These are phyloP conservation scores for Deuterostichococcus epilithicus DNA, from an alignment of 139 green algal species.

Conservation along the genomic window DNA sequence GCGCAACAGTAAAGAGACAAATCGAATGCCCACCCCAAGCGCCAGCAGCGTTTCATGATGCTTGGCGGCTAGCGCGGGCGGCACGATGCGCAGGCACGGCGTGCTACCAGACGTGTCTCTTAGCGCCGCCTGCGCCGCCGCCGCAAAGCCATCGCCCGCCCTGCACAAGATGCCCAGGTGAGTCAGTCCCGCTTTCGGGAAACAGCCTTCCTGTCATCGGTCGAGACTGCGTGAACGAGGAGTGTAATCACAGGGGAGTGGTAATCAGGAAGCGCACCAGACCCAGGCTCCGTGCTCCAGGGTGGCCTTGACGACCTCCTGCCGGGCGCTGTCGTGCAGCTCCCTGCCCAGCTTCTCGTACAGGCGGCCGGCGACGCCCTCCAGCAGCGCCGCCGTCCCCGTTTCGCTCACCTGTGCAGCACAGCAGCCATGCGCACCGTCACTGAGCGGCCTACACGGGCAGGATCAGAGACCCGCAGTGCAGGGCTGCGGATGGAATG, in stretches of 20 bases:
- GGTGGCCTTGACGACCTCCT: conserved; percentile 20
- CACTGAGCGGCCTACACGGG: too few relatives aligned
- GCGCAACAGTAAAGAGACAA: too few relatives aligned
- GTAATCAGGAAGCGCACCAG: conserved; percentile 9
- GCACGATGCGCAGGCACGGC: conserved; percentile 47
- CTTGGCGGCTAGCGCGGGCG: conserved; percentile 12
- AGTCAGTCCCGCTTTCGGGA: background rate
- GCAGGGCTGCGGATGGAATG: too few relatives aligned
- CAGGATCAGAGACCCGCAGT: too few relatives aligned
- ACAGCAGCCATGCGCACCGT: too few relatives aligned
- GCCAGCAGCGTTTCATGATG: conserved; percentile 13
- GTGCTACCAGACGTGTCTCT: conserved; percentile 26
- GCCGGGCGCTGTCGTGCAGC: conserved; percentile 15
- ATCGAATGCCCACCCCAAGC: conserved; percentile 5
- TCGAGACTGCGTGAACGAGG: background rate
- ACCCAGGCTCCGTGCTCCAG: conserved; percentile 26
- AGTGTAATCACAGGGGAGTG: too few relatives aligned
- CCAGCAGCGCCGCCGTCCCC: conserved; percentile 1
- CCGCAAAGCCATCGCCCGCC: conserved; percentile 40
- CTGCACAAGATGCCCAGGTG: background rate
- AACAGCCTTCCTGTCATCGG: too few relatives aligned
- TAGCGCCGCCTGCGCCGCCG: conserved; percentile 16
- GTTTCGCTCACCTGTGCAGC: conserved; percentile 18
- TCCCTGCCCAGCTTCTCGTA: background rate
- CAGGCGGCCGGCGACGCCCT: background rate